Conservation (phyloP, 768 basidiomycete genomes). For the Suillus lakei region DNA sequence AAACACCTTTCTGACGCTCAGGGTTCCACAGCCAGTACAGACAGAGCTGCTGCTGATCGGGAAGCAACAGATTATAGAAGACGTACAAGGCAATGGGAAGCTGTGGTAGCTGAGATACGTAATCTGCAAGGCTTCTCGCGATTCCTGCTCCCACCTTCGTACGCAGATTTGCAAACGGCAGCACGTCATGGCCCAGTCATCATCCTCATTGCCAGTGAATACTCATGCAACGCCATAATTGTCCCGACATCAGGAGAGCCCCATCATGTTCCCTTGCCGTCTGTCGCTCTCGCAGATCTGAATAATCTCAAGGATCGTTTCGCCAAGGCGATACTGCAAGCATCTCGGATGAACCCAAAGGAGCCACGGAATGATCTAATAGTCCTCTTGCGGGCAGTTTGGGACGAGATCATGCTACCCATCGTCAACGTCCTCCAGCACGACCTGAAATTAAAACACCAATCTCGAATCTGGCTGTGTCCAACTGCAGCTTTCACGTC, state of each 20-base stretch:
- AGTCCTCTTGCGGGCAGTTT: neutral
- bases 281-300: conserved; percentile 18
- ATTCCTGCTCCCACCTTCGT: conserved; percentile 22
- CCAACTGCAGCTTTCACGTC: conserved; percentile 11
- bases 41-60: neutral
- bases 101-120: conserved; percentile 14
- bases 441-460: neutral
- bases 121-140: conserved; percentile 15
- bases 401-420: conserved; percentile 5
- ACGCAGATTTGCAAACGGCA: conserved; percentile 16
- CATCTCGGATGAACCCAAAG: conserved; percentile 18
- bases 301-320: conserved; percentile 15
- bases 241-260: neutral
- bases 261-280: conserved; percentile 21
- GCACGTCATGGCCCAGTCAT: conserved; percentile 24
- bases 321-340: conserved; percentile 9
- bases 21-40: neutral
- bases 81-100: conserved; percentile 10
- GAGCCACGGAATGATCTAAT: conserved; percentile 14
- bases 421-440: conserved; percentile 1
- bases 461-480: conserved; percentile 16
- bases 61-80: conserved; percentile 14
- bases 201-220: conserved; percentile 19
- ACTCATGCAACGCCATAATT: conserved; percentile 21
- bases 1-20: conserved; percentile 5